phyloP scores from a whole-genome alignment of 2,329 filamentous ascomycete species.

The Aotearoamyces nothofagi region DNA sequence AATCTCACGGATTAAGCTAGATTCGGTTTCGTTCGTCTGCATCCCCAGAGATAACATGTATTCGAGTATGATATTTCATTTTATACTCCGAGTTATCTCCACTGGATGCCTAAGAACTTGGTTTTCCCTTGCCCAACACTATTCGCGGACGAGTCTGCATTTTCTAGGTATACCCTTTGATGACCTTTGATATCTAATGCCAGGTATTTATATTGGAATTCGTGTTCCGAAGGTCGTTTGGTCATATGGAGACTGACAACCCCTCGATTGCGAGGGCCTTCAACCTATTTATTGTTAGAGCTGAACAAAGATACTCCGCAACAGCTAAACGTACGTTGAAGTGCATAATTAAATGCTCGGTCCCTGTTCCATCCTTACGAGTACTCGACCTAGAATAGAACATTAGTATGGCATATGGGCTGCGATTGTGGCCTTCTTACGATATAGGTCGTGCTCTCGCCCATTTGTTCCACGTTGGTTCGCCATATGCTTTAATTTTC shows the following conservation, averaged over 20 bases:
- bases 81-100: constrained; percentile 5
- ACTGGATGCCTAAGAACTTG: constrained; percentile 18
- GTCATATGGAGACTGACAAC: constrained; percentile 66
- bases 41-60: neutral
- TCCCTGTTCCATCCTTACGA: constrained; percentile 57
- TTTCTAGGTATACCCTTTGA: constrained; percentile 49
- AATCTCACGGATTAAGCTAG: no score
- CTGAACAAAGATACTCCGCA: neutral
- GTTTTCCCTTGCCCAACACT: constrained; percentile 14
- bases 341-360: constrained; percentile 69
- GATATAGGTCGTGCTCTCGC: constrained; percentile 47
- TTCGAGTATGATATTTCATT: no score
- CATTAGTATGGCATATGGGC: constrained; percentile 15
- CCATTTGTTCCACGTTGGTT: constrained; percentile 72
- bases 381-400: constrained; percentile 38
- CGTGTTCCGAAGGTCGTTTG: constrained; percentile 45
- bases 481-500: constrained; percentile 68
- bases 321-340: constrained; percentile 49
- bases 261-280: constrained; percentile 61
- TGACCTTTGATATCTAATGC: constrained; percentile 67
- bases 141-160: constrained; percentile 27
- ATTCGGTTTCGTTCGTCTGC: no score
- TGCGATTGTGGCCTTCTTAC: constrained; percentile 22
- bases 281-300: constrained; percentile 36
- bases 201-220: constrained; percentile 70